A percentile compares a stretch with the other conserved stretches of the same genome.
phyloP scores from a whole-genome alignment of 2,329 filamentous ascomycete genomes.

The Pseudocercospora musae region DNA sequence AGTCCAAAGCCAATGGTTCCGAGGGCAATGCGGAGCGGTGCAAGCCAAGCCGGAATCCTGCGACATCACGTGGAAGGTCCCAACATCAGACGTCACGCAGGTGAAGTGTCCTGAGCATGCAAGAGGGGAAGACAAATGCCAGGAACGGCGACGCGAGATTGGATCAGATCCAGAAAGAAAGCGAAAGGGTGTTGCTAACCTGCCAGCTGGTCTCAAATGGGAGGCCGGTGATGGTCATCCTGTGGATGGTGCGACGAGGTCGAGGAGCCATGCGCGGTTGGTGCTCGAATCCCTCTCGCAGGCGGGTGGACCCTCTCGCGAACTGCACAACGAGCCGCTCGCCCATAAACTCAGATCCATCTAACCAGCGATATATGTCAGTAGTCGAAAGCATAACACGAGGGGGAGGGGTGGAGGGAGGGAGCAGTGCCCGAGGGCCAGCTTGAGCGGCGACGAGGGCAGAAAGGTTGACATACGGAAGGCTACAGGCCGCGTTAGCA shows the following conservation, averaged over 20 bases:
- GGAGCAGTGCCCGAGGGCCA: constrained; percentile 17
- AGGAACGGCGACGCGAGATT: background rate
- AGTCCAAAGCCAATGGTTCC: constrained; percentile 21
- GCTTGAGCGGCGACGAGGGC: constrained; percentile 9
- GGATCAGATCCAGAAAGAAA: constrained; percentile 35
- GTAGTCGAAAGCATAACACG: constrained; percentile 28
- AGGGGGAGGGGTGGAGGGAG: constrained; percentile 7
- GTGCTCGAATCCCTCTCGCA: constrained; percentile 60
- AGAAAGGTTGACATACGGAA: constrained; percentile 49
- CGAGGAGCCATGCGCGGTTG: constrained; percentile 68
- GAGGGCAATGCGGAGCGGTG: constrained; percentile 20
- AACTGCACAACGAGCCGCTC: constrained; percentile 97
- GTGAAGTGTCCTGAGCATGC: background rate
- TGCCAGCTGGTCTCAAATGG: constrained; percentile 99
- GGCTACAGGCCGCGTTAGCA: constrained; percentile 39
- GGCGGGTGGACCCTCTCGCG: constrained; percentile 74
- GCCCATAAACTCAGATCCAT: constrained; percentile 97
- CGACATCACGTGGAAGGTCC: constrained; percentile 1
- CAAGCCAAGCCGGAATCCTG: constrained; percentile 13
- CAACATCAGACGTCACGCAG: background rate
- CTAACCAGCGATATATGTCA: constrained; percentile 49
- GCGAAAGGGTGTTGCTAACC: constrained; percentile 67
- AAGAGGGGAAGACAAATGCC: background rate
- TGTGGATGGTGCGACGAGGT: constrained; percentile 88
- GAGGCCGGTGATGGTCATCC: constrained; percentile 97